These are phyloP conservation scores for Magnaporthales sp. DNA, from an alignment of 2,329 filamentous ascomycete species.

Conservation along the genomic window DNA sequence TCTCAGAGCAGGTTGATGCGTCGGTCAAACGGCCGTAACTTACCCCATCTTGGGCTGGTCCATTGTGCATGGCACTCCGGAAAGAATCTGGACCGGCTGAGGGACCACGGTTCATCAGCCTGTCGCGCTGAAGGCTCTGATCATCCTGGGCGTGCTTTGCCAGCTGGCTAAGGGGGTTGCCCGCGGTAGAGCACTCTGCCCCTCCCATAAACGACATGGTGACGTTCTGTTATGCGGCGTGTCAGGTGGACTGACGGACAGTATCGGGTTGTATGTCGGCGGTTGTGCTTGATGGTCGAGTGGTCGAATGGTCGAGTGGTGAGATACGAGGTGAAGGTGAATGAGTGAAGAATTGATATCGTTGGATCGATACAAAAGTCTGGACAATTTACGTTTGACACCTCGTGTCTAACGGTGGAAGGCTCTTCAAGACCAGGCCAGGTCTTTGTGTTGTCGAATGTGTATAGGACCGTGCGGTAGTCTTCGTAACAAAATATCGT, in stretches of 20 bases:
- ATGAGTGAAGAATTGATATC: not conserved
- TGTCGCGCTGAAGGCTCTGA: slow-evolving; percentile 86
- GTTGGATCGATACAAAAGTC: not conserved
- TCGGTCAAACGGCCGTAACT: slow-evolving; percentile 8
- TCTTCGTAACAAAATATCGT: not conserved
- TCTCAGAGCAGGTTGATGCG: not conserved
- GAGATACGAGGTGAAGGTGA: not conserved
- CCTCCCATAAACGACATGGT: slow-evolving; percentile 91
- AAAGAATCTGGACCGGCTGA: slow-evolving; percentile 63
- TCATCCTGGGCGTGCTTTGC: slow-evolving; percentile 96
- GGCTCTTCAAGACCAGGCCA: not conserved
- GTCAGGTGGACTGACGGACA: not conserved
- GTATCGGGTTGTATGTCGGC: not conserved
- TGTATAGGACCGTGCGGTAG: not conserved
- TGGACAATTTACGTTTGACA: not conserved
- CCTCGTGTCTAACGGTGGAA: too few species aligned
- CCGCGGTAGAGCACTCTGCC: slow-evolving; percentile 91
- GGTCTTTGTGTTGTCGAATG: not conserved
- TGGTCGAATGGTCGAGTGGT: not conserved
- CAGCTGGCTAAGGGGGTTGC: slow-evolving; percentile 94
- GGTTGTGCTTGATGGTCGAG: not conserved
- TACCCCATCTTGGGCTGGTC: slow-evolving; percentile 67
- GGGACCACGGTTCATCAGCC: slow-evolving; percentile 68
- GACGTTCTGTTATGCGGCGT: not conserved
- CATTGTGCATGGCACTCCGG: slow-evolving; percentile 56